phyloP scores from a whole-genome alignment of 495 filamentous ascomycete species.

The Pyronema omphalodes region DNA sequence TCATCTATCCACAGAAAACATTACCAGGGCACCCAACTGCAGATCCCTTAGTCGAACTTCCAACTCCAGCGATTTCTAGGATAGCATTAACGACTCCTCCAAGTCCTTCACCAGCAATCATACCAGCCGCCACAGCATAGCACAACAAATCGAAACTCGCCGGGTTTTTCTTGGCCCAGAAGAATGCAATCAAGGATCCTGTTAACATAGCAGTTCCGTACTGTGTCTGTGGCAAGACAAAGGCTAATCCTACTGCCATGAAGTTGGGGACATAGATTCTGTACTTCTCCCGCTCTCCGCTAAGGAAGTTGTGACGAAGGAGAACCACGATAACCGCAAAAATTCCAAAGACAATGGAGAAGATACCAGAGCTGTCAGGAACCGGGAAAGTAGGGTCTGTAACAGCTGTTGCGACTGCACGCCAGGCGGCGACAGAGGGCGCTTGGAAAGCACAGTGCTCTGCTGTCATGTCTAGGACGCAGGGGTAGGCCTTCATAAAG shows the following conservation, averaged over 20 bases:
- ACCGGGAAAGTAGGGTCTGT: constrained; percentile 41
- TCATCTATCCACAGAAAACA: constrained; percentile 22
- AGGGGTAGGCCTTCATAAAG: constrained; percentile 47
- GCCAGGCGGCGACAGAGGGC: constrained; percentile 47
- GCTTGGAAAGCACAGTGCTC: constrained; percentile 35
- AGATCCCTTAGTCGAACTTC: constrained; percentile 30
- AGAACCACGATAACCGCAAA: constrained; percentile 29
- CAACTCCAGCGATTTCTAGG: constrained; percentile 35
- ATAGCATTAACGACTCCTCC: constrained; percentile 43
- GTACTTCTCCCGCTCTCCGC: constrained; percentile 36
- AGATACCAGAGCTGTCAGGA: constrained; percentile 32
- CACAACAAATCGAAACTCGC: constrained; percentile 40
- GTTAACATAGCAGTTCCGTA: constrained; percentile 40
- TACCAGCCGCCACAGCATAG: constrained; percentile 47
- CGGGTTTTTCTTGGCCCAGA: constrained; percentile 41
- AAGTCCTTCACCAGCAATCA: constrained; percentile 50
- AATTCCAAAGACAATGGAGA: constrained; percentile 26
- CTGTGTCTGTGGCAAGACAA: constrained; percentile 39
- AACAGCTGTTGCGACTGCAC: constrained; percentile 45
- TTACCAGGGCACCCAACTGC: constrained; percentile 32
- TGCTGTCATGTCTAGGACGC: constrained; percentile 33
- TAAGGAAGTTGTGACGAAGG: constrained; percentile 39
- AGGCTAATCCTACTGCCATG: constrained; percentile 45
- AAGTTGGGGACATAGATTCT: constrained; percentile 46
- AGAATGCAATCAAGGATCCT: constrained; percentile 36